A percentile compares a stretch with the other conserved stretches of the same genome.
Conservation (phyloP, 2,329 filamentous ascomycete genomes). For the Basipetospora chlamydospora region DNA sequence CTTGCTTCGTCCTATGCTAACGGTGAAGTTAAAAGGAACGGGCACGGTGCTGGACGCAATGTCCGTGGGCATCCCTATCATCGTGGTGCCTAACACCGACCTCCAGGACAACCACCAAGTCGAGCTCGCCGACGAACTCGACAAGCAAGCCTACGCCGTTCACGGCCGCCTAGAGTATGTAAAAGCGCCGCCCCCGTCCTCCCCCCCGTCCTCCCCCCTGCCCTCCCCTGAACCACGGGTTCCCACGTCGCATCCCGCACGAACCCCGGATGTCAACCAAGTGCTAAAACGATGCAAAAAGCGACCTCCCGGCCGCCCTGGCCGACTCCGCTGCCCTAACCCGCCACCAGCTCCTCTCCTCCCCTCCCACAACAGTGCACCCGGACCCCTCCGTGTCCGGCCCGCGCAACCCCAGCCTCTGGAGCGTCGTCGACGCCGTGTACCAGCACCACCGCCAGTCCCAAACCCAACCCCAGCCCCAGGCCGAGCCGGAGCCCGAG, state of each 20-base stretch:
- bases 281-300: too few relatives aligned
- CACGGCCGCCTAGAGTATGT: constrained; percentile 1
- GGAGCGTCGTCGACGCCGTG: constrained; percentile 1
- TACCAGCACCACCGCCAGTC: neutral
- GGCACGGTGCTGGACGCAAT: constrained; percentile 79
- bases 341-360: too few relatives aligned
- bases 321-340: neutral
- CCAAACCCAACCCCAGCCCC: too few relatives aligned
- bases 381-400: neutral
- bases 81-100: constrained; percentile 74
- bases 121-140: constrained; percentile 68
- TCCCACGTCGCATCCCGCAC: too few relatives aligned
- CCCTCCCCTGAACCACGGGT: too few relatives aligned
- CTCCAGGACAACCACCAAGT: constrained; percentile 84
- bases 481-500: too few relatives aligned
- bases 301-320: constrained; percentile 1
- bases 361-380: neutral
- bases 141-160: constrained; percentile 1
- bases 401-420: neutral
- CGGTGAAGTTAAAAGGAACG: constrained; percentile 53
- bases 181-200: neutral
- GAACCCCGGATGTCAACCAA: too few relatives aligned
- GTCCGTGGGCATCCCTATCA: constrained; percentile 56
- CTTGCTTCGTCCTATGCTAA: too few relatives aligned
- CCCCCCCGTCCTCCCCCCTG: neutral